phyloP scores from a whole-genome alignment of 2,329 filamentous ascomycete species.

The Magnaporthales sp. region DNA sequence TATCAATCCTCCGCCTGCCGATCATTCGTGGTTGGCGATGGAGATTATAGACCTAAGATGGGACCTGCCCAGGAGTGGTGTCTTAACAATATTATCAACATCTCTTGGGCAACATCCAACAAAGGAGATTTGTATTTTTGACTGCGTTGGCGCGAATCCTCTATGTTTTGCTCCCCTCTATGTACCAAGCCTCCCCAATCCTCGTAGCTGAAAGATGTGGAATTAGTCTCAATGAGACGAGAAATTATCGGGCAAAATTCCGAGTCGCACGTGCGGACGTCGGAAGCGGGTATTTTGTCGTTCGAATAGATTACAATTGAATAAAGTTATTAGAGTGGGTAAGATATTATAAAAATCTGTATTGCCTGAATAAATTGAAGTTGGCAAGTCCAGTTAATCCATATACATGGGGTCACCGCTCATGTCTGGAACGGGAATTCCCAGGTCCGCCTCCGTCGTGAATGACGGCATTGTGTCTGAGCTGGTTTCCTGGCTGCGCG shows the following conservation, averaged over 20 bases:
- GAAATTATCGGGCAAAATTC: background rate
- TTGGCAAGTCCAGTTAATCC: conserved; percentile 23
- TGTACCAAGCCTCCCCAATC: background rate
- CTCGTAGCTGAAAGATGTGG: background rate
- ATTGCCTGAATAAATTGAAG: background rate
- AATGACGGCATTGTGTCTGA: conserved; percentile 19
- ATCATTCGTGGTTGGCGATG: background rate
- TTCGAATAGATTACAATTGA: background rate
- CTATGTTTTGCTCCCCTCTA: background rate
- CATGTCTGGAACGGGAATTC: conserved; percentile 35
- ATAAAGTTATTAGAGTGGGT: background rate
- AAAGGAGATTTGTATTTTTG: background rate
- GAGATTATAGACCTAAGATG: background rate
- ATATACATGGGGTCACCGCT: conserved; percentile 41
- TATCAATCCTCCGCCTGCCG: background rate
- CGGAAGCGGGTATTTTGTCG: background rate
- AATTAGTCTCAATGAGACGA: conserved; percentile 2
- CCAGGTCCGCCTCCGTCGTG: conserved; percentile 25
- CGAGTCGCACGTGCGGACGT: background rate
- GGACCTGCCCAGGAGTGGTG: too few species aligned
- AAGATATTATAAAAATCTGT: background rate
- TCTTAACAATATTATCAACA: background rate
- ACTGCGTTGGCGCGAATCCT: conserved; percentile 1
- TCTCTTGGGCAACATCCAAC: background rate
- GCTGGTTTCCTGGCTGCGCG: conserved; percentile 13